phyloP scores from a whole-genome alignment of 257 asterid species.

The Ilex asprella region DNA sequence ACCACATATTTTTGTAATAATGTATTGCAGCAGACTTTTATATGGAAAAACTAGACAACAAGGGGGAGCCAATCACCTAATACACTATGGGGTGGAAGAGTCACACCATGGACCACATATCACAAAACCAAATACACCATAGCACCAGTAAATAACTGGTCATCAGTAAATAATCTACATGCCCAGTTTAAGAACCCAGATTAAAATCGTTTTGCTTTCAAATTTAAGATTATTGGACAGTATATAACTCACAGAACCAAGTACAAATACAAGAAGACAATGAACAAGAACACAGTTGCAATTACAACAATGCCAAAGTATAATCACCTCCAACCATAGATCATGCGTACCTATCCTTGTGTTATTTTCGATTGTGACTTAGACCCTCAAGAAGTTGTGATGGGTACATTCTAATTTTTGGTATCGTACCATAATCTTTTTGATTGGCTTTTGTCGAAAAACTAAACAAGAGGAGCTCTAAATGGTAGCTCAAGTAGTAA shows the following conservation, averaged over 20 bases:
- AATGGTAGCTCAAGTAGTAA: slow-evolving; percentile 17
- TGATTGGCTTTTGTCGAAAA: slow-evolving; percentile 17
- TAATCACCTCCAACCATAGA: slow-evolving; percentile 18
- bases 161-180: slow-evolving; percentile 2
- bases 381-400: slow-evolving; percentile 11
- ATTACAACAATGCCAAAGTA: background rate
- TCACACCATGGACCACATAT: no score
- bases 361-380: slow-evolving; percentile 13
- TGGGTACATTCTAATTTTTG: slow-evolving; percentile 14
- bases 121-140: background rate
- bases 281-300: slow-evolving; percentile 5
- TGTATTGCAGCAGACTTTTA: no score
- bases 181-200: background rate
- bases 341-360: slow-evolving; percentile 12
- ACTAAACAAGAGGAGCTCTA: slow-evolving; percentile 12
- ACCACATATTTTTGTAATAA: no score
- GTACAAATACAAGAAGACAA: slow-evolving; percentile 5
- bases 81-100: no score
- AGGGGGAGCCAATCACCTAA: no score
- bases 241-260: slow-evolving; percentile 2
- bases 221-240: slow-evolving; percentile 1
- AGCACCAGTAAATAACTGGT: slow-evolving; percentile 10
- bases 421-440: slow-evolving; percentile 18
- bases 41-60: no score
- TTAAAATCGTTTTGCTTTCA: slow-evolving; percentile 1